These are phyloP conservation scores for Yarrowia hollandica DNA, from an alignment of 805 yeast genomes.

Conservation along the genomic window DNA sequence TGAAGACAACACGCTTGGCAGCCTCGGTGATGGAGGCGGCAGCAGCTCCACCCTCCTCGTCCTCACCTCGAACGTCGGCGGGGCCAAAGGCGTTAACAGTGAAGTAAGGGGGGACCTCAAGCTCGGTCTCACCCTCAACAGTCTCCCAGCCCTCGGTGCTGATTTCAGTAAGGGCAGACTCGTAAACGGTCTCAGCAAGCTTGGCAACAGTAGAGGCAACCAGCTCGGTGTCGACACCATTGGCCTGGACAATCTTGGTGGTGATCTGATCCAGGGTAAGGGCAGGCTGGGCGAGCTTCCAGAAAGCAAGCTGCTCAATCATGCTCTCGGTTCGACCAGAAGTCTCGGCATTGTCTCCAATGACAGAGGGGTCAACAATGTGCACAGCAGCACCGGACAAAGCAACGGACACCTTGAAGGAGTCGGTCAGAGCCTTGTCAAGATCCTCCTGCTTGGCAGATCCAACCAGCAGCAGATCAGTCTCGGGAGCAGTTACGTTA, in stretches of 20 bases:
- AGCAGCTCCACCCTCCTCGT: conserved; percentile 41
- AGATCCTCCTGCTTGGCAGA: conserved; percentile 41
- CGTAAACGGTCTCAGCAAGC: conserved; percentile 41
- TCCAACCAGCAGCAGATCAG: conserved; percentile 57
- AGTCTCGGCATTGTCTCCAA: conserved; percentile 69
- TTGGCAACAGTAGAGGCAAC: conserved; percentile 55
- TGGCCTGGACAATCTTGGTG: conserved; percentile 74
- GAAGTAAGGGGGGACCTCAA: conserved; percentile 30
- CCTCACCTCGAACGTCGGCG: conserved; percentile 25
- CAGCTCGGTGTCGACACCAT: conserved; percentile 79
- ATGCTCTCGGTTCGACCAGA: conserved; percentile 73
- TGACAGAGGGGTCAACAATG: conserved; percentile 59
- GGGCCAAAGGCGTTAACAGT: conserved; percentile 30
- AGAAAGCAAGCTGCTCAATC: conserved; percentile 76
- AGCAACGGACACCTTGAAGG: conserved; percentile 54
- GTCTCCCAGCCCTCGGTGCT: conserved; percentile 45
- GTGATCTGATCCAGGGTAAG: conserved; percentile 62
- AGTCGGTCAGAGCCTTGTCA: conserved; percentile 54
- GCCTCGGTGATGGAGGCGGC: conserved; percentile 53
- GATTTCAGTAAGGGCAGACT: conserved; percentile 36
- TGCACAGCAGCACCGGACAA: conserved; percentile 54
- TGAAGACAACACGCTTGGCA: conserved; percentile 72
- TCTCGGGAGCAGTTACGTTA: conserved; percentile 63
- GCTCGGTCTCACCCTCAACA: conserved; percentile 38
- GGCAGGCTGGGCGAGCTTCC: conserved; percentile 67